Evolutionary conservation across 1,284 basidiomycete genomes (phyloP).

Genomic region (Apiotrichum montevideense): DNA sequence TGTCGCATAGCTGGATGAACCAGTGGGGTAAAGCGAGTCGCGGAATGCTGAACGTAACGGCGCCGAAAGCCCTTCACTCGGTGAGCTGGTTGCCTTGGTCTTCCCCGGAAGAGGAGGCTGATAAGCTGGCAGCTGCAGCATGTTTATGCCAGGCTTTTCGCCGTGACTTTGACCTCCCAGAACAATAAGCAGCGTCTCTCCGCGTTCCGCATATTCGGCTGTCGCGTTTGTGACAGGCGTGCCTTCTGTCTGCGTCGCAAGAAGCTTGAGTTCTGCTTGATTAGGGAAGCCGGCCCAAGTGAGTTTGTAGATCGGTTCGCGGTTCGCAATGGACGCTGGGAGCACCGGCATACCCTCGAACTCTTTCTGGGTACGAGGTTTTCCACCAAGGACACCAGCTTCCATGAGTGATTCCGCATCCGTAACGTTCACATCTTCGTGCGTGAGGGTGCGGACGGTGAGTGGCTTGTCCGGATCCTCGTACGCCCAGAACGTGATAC

Average conservation of each 20-base stretch:
- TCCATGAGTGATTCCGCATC: conserved; percentile 47
- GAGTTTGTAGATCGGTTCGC: conserved; percentile 84
- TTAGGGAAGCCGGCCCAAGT: conserved; percentile 73
- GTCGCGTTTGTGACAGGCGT: conserved; percentile 39
- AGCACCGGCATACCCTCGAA: conserved; percentile 22
- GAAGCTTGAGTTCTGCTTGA: conserved; percentile 32
- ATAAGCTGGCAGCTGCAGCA: conserved; percentile 67
- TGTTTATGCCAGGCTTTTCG: conserved; percentile 61
- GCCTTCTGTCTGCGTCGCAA: conserved; percentile 27
- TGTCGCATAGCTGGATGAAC: conserved; percentile 60
- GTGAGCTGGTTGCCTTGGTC: conserved; percentile 16
- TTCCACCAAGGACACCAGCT: conserved; percentile 45
- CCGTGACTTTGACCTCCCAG: conserved; percentile 64
- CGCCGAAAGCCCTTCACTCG: conserved; percentile 50
- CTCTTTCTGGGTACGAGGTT: conserved; percentile 20
- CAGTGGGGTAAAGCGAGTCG: conserved; percentile 56
- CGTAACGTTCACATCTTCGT: conserved; percentile 49
- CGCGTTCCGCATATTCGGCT: conserved; percentile 49
- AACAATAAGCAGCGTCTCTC: conserved; percentile 65
- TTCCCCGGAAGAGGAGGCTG: conserved; percentile 49
- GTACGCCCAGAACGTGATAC: conserved; percentile 77
- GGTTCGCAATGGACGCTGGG: conserved; percentile 26
- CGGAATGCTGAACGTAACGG: conserved; percentile 60
- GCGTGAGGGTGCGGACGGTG: conserved; percentile 63
- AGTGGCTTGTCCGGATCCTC: conserved; percentile 76